Base-by-base conservation (phyloP, 306 rosid genomes). In the Hippophae tibetana region DNA sequence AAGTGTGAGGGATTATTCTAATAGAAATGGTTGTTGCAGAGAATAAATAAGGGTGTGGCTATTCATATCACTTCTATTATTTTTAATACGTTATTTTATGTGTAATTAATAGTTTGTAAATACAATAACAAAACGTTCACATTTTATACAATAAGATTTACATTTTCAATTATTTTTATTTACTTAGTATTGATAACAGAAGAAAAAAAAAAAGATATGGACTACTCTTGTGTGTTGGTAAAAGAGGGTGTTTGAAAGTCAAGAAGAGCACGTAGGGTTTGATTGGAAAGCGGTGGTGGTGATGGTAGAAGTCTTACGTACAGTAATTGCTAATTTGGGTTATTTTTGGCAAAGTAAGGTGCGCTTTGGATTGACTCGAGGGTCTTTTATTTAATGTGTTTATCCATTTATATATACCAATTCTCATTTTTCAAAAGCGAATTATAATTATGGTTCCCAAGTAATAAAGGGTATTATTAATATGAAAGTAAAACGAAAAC, bases 301-400 rank as follows among this genome's bases (percentile, higher is more conserved):
- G 83, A 87, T 78, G 86, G 81, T 76, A 79, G 89, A 79, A 70
- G 74, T 56, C 69, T 63, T 62, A 69, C 57, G 72, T 61, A 69
- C 13, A 79, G 86, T 90, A 84, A 87, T 83, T 82, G 89, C 92
- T 68, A 66, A 48, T 31, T 75, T 65, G n/a, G 62, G 72, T 79
- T 78, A 76, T 81, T 80, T 76, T 78, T 45, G 69, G 63, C 76
- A 70, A 76, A 43, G 47, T 69, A 68, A 69, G 57, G 61, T 61
- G 67, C 14, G 46, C 55, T 73, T 84, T 90, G 96, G 95, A 83
- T 92, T 92, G 93, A 92, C 90, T 85, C 95, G 95, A 87, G 95
- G 96, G 76, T 54, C 79, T 62, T 57, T 46, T 83, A 85, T 83
- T 87, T 85, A 80, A 69, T 79, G 55, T 38, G 60, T 63, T 52